Base-by-base conservation (phyloP, 169 alveolate genomes). In the Cryptosporidium sp. region DNA sequence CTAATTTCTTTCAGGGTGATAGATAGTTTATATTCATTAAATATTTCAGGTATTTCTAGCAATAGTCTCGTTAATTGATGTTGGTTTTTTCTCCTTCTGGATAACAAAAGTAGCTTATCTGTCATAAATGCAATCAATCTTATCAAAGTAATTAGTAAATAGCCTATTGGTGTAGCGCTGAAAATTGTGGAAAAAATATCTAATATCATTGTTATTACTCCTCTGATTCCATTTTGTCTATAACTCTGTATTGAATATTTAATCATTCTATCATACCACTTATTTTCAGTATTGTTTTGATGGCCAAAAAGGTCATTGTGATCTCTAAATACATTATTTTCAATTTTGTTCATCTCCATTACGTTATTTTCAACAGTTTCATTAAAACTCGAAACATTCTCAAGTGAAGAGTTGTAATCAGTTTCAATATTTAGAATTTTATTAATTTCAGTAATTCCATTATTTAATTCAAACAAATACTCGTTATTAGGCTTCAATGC, bases 91-190 rank as follows among this genome's bases (percentile, higher is more conserved):
- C 89, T 80, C n/a, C 89, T 59, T 80, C 89, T 59, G 12, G 89
- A 41, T 16, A 80, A 48, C 9, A 61, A 70, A 41, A 80, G 14
- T 10, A 80, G 45, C 41, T 80, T 80, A 52, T 80, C 89, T 23
- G 89, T 80, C 89, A 80, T 80, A 80, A 80, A 80, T n/a, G 89
- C 89, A 80, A 80, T 65, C 23, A 80, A 65, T 59, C 89, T 80
- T 12, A 80, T 65, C 62, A 80, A 26, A 39, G 89, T 80, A 26
- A 67, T 50, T 23, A 80, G 51, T 45, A 80, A 48, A 65, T 62
- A 80, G 1, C 89, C 89, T 23, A 80, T 62, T 37, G 89, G 89
- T 4, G 89, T 80, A n/a, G 89, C 89, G 41, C 89, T 80, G 23
- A 80, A 80, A 26, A 80, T 80, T 16, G 89, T 23, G 8, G 89